Percentiles rank a stretch among this genome's conserved stretches.
Evolutionary conservation across 805 yeast genomes (phyloP).

Genomic region (Barnettozyma pratensis): DNA sequence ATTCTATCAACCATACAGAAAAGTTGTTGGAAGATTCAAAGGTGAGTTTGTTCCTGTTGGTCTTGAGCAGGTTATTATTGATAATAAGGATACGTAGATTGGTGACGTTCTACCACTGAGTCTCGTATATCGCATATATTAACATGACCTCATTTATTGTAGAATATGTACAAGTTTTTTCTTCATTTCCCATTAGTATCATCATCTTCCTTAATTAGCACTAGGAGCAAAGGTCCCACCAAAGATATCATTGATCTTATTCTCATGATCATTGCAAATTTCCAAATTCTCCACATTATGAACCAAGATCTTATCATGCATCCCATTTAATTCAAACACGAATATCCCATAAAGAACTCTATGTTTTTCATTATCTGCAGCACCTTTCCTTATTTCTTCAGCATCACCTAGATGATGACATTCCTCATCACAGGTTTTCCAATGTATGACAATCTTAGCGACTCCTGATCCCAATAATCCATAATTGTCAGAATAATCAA

Average conservation of each 20-base stretch:
- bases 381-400: background rate
- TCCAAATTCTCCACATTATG: constrained; percentile 67
- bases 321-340: constrained; percentile 55
- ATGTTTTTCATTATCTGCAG: background rate
- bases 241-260: constrained; percentile 7
- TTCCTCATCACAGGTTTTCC: constrained; percentile 52
- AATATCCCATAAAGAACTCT: constrained; percentile 44
- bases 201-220: background rate
- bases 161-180: too few relatives aligned
- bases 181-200: too few relatives aligned
- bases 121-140: too few relatives aligned
- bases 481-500: constrained; percentile 6
- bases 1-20: too few relatives aligned
- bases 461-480: constrained; percentile 20
- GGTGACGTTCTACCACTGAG: too few relatives aligned
- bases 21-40: too few relatives aligned
- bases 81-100: too few relatives aligned
- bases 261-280: constrained; percentile 39
- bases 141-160: too few relatives aligned
- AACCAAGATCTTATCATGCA: constrained; percentile 48
- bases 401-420: constrained; percentile 39
- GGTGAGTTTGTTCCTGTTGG: too few relatives aligned
- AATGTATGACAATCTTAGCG: constrained; percentile 47
- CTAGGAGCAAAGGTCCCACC: constrained; percentile 7
- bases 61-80: too few relatives aligned